phyloP scores from a whole-genome alignment of 768 basidiomycete species.

The Suillus discolor region DNA sequence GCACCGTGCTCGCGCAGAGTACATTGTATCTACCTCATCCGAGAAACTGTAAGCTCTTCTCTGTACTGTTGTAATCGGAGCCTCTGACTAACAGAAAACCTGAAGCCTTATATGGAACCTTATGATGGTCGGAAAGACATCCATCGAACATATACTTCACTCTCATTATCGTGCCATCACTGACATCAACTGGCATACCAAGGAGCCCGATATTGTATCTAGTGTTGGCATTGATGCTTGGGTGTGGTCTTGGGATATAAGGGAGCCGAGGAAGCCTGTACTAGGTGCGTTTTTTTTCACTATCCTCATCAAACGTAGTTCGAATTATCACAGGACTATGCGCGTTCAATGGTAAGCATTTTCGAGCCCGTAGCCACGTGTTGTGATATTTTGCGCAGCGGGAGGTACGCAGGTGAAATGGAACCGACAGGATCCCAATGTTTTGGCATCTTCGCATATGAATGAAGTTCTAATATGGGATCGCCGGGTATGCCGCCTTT shows the following conservation, averaged over 20 bases:
- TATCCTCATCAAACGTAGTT: not conserved
- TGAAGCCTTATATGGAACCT: constrained; percentile 92
- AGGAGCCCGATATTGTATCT: constrained; percentile 81
- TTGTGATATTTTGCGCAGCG: constrained; percentile 42
- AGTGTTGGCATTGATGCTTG: constrained; percentile 95
- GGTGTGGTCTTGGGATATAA: constrained; percentile 93
- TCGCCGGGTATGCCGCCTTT: constrained; percentile 61
- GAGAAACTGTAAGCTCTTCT: constrained; percentile 73
- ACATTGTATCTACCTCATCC: constrained; percentile 86
- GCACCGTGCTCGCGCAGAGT: constrained; percentile 71
- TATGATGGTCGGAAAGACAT: constrained; percentile 67
- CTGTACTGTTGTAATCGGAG: not conserved
- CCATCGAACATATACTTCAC: constrained; percentile 82
- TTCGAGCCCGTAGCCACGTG: not conserved
- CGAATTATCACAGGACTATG: constrained; percentile 45
- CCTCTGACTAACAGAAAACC: constrained; percentile 5
- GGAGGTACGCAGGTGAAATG: constrained; percentile 97
- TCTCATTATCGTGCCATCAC: constrained; percentile 96
- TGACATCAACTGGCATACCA: constrained; percentile 96
- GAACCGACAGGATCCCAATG: constrained; percentile 85
- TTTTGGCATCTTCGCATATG: constrained; percentile 88
- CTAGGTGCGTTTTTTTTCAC: constrained; percentile 46
- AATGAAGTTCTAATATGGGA: constrained; percentile 95
- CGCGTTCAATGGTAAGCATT: constrained; percentile 53
- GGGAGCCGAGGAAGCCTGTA: constrained; percentile 67